Base-by-base conservation (phyloP, 306 rosid genomes). In the Gleditsia sinensis region DNA sequence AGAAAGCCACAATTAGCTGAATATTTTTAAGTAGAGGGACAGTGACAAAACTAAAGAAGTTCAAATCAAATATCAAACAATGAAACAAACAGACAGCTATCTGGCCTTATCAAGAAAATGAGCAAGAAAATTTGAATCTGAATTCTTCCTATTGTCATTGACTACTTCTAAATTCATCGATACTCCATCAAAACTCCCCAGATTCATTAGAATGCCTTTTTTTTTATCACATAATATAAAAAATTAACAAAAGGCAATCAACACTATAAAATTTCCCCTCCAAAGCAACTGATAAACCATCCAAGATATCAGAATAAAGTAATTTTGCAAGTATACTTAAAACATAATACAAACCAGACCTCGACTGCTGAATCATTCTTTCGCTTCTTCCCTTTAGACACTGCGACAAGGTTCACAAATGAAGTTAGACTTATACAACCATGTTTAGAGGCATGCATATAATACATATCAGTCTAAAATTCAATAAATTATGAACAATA, bases 381-480 rank as follows among this genome's bases (percentile, higher is more conserved):
- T 61, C 90, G 86, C 78, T 89, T 89, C 82, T 89, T 89, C 77
- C 88, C 90, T 63, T 85, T 87, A 21, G 87, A 11, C 68, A 65
- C 94, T 85, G 88, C 83, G 75, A 61, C 60, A 67, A 78, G 21
- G 46, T 71, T 25, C 39, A 51, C 46, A 70, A 34, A 58, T n/a
- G n/a, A n/a, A n/a, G n/a, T 43, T 43, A 54, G 58, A n/a, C 23
- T 55, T 16, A 32, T 36, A 36, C 61, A 33, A 76, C 56, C 53
- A 54, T 14, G 65, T 9, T 19, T 8, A 24, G 2, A 4, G 25
- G 16, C 62, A 50, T 21, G 53, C 36, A 61, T 39, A 32, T 30
- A 1, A 17, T 16, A 54, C 65, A 37, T 43, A 17, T 27, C 19
- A 43, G 6, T 27, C 55, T 51, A 7, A 61, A 23, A 27, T 21